phyloP scores from a whole-genome alignment of 352 stramenopile genomes.

The Globisporangium mamillatum region DNA sequence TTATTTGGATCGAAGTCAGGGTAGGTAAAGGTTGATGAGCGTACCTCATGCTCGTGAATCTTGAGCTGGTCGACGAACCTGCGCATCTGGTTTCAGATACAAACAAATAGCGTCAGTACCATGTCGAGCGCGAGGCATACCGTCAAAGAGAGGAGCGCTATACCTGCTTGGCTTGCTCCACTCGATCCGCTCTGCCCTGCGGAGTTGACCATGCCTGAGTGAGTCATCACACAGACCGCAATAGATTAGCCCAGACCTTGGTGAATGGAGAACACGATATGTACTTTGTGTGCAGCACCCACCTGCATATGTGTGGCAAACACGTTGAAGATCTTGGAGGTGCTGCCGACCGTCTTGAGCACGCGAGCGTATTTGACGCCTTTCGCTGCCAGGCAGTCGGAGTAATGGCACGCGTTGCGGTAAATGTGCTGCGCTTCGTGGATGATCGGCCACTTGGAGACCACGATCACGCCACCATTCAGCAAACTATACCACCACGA shows the following conservation, averaged over 20 bases:
- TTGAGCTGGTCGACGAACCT: constrained; percentile 54
- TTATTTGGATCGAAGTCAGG: not conserved
- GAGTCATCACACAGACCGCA: not conserved
- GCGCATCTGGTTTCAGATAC: constrained; percentile 37
- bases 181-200: constrained; percentile 53
- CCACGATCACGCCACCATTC: constrained; percentile 77
- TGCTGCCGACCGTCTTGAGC: constrained; percentile 48
- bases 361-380: constrained; percentile 80
- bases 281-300: constrained; percentile 12
- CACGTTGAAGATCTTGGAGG: constrained; percentile 79
- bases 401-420: constrained; percentile 73
- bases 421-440: constrained; percentile 80
- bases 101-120: not conserved
- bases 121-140: not conserved
- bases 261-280: not conserved
- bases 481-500: constrained; percentile 34
- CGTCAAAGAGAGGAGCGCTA: not conserved
- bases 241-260: not conserved
- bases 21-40: not conserved
- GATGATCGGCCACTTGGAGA: constrained; percentile 81
- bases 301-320: constrained; percentile 86
- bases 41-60: constrained; percentile 69
- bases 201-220: constrained; percentile 72
- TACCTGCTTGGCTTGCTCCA: constrained; percentile 71
- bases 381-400: constrained; percentile 80